Percentiles rank a stretch among this genome's conserved stretches.
Evolutionary conservation across 208 protist species (phyloP).

Genomic region (Trypanosoma theileri): DNA sequence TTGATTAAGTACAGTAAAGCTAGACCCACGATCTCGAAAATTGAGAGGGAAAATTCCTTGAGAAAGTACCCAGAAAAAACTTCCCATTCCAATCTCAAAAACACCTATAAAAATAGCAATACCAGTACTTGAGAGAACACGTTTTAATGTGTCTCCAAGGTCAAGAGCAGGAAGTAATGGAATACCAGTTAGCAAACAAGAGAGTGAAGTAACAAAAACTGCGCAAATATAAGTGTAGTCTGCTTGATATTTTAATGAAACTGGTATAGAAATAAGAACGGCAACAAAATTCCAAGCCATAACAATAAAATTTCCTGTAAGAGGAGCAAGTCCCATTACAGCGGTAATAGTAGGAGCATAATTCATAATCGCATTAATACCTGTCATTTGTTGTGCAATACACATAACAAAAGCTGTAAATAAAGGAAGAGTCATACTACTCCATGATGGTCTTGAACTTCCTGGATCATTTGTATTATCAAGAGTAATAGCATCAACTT

Average conservation of each 20-base stretch:
- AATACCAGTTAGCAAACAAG: constrained; percentile 31
- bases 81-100: constrained; percentile 44
- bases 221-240: constrained; percentile 30
- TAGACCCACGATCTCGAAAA: constrained; percentile 34
- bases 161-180: constrained; percentile 28
- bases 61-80: constrained; percentile 42
- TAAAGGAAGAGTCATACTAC: constrained; percentile 13
- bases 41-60: constrained; percentile 40
- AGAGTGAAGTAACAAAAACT: constrained; percentile 22
- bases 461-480: not conserved
- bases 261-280: constrained; percentile 32
- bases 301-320: constrained; percentile 50
- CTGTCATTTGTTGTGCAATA: constrained; percentile 44
- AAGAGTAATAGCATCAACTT: not conserved
- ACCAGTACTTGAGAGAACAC: constrained; percentile 33
- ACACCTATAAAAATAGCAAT: constrained; percentile 42
- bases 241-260: constrained; percentile 26
- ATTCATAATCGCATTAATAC: constrained; percentile 55
- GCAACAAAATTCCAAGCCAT: constrained; percentile 56
- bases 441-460: not conserved
- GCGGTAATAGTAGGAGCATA: constrained; percentile 44
- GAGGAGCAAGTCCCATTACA: constrained; percentile 27
- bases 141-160: constrained; percentile 26
- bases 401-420: constrained; percentile 31
- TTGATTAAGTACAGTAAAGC: constrained; percentile 26